These are phyloP conservation scores for Tulasnella sp. DNA, from an alignment of 768 basidiomycete genomes.

Conservation along the genomic window DNA sequence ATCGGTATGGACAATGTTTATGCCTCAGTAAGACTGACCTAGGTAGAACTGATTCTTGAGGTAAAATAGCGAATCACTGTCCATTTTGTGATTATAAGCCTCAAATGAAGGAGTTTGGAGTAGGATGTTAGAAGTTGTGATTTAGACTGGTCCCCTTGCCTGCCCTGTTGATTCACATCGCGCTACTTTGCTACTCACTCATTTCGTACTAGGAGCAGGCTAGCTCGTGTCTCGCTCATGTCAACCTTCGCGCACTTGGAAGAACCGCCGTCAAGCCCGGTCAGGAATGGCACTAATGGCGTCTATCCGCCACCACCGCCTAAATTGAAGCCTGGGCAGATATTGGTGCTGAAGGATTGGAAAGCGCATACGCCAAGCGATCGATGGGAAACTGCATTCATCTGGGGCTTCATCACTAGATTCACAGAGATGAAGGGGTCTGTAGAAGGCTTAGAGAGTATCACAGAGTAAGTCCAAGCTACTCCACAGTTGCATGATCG, in stretches of 20 bases:
- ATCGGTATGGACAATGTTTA: background rate
- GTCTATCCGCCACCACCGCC: conserved; percentile 22
- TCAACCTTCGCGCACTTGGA: background rate
- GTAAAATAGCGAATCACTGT: conserved; percentile 39
- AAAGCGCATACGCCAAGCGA: conserved; percentile 40
- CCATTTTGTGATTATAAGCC: conserved; percentile 2
- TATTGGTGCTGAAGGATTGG: conserved; percentile 1
- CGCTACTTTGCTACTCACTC: background rate
- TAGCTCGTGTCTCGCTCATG: background rate
- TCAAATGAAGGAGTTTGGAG: background rate
- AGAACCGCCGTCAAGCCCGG: background rate
- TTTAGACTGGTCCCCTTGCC: too few relatives aligned
- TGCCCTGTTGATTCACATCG: too few relatives aligned
- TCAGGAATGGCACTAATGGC: conserved; percentile 4
- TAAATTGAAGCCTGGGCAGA: conserved; percentile 20
- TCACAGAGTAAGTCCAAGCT: conserved; percentile 62
- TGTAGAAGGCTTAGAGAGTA: conserved; percentile 66
- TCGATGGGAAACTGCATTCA: conserved; percentile 80
- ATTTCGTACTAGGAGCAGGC: background rate
- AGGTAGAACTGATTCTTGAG: conserved; percentile 69
- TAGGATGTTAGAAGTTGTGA: background rate
- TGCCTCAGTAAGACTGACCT: conserved; percentile 39
- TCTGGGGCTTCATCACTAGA: conserved; percentile 76
- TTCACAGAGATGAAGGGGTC: conserved; percentile 67
- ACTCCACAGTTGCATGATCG: background rate